Evolutionary conservation across 495 filamentous ascomycete genomes (phyloP).

Genomic region (Parathielavia hyrcaniae): DNA sequence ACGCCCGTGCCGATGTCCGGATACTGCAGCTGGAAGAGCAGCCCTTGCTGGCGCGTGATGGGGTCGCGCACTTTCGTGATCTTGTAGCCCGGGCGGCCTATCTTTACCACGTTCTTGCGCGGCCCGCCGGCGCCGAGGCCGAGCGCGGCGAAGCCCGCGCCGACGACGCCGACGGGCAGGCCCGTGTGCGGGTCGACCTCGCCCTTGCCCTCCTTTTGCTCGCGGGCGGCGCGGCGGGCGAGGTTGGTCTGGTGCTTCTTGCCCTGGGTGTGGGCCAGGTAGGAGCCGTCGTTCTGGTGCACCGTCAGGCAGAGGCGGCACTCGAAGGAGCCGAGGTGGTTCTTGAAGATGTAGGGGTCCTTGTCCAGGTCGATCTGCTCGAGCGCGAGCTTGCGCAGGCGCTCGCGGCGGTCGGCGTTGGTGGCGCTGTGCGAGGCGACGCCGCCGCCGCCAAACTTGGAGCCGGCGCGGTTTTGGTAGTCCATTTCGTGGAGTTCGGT

Average conservation of each 20-base stretch:
- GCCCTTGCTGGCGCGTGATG: conserved; percentile 77
- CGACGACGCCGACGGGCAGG: conserved; percentile 64
- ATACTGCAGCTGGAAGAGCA: conserved; percentile 93
- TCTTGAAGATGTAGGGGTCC: conserved; percentile 99
- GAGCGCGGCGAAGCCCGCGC: conserved; percentile 55
- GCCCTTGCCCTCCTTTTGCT: conserved; percentile 73
- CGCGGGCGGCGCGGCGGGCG: conserved; percentile 87
- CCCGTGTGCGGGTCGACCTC: conserved; percentile 71
- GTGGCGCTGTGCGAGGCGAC: conserved; percentile 88
- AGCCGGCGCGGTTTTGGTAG: conserved; percentile 87
- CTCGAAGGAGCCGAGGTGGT: conserved; percentile 97
- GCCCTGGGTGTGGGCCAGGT: conserved; percentile 97
- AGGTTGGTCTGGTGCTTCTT: conserved; percentile 99
- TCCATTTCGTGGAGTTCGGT: conserved; percentile 47
- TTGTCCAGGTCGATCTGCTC: conserved; percentile 99
- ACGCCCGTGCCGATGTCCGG: conserved; percentile 78
- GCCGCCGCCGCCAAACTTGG: conserved; percentile 96
- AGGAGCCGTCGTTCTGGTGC: conserved; percentile 99
- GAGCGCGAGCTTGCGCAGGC: conserved; percentile 93
- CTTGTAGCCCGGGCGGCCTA: conserved; percentile 93
- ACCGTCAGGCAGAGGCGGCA: conserved; percentile 96
- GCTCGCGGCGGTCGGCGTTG: conserved; percentile 95
- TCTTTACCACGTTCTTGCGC: conserved; percentile 88
- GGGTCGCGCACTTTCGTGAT: conserved; percentile 94
- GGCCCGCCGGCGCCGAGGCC: conserved; percentile 45